Conservation (phyloP, 176 grass and related monocot species). For the Lolium rigidum region DNA sequence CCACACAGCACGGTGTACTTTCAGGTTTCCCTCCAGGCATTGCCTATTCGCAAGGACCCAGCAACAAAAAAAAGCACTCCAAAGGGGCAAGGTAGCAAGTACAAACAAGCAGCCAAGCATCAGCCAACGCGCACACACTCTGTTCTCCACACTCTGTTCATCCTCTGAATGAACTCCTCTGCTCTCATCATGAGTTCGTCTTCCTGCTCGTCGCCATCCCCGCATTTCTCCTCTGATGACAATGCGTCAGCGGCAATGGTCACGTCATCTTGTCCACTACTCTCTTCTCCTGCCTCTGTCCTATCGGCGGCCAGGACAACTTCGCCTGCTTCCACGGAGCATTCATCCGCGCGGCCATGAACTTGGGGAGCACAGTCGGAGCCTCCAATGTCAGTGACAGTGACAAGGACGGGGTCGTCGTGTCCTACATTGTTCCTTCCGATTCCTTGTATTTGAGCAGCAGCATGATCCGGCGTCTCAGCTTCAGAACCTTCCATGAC, state of each 20-base stretch:
- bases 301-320: neutral
- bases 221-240: neutral
- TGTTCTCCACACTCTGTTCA: constrained; percentile 66
- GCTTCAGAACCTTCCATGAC: neutral
- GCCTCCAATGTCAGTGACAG: neutral
- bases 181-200: constrained; percentile 56
- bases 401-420: neutral
- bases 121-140: constrained; percentile 31
- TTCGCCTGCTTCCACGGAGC: neutral
- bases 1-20: neutral
- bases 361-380: neutral
- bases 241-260: neutral
- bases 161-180: constrained; percentile 79
- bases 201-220: neutral
- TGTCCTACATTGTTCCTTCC: neutral
- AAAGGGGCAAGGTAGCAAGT: neutral
- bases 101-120: neutral
- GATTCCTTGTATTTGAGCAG: neutral
- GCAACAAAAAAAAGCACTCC: no score
- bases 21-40: neutral
- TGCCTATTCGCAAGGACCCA: neutral
- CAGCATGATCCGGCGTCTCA: no score
- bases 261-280: neutral
- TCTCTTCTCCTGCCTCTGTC: neutral
- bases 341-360: neutral